Percentiles rank a stretch among this genome's conserved stretches.
Conservation (phyloP, 73 alveolate genomes). For the Stentor roeselii region DNA sequence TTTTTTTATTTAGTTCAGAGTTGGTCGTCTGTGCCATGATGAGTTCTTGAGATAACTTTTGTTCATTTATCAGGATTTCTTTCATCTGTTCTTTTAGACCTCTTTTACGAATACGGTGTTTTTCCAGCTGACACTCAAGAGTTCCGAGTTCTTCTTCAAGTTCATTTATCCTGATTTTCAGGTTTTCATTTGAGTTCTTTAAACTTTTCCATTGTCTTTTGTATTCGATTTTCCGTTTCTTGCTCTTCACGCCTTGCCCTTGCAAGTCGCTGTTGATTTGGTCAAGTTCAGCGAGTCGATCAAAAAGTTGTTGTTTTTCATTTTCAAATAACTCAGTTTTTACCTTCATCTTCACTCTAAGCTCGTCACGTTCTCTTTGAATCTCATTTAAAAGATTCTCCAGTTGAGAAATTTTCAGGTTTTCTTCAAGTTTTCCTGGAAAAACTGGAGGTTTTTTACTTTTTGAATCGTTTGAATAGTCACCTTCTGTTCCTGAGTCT, state of each 20-base stretch:
- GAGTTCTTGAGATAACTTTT: background rate
- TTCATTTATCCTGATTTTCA: background rate
- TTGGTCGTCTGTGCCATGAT: background rate
- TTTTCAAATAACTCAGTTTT: too few relatives aligned
- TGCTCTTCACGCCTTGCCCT: background rate
- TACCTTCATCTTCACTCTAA: too few relatives aligned
- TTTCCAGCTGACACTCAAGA: background rate
- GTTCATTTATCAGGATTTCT: background rate
- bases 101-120: background rate
- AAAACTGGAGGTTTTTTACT: too few relatives aligned
- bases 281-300: background rate
- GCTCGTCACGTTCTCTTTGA: too few relatives aligned
- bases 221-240: background rate
- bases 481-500: too few relatives aligned
- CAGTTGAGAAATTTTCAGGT: too few relatives aligned
- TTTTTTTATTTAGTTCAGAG: background rate
- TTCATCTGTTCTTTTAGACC: background rate
- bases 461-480: too few relatives aligned
- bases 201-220: too few relatives aligned
- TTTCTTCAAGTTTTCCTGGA: too few relatives aligned
- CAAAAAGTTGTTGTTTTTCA: too few relatives aligned
- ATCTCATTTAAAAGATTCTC: too few relatives aligned
- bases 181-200: background rate
- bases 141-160: background rate
- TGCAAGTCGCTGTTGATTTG: background rate